Conservation (phyloP, 257 asterid genomes). For the Coffea eugenioides region DNA sequence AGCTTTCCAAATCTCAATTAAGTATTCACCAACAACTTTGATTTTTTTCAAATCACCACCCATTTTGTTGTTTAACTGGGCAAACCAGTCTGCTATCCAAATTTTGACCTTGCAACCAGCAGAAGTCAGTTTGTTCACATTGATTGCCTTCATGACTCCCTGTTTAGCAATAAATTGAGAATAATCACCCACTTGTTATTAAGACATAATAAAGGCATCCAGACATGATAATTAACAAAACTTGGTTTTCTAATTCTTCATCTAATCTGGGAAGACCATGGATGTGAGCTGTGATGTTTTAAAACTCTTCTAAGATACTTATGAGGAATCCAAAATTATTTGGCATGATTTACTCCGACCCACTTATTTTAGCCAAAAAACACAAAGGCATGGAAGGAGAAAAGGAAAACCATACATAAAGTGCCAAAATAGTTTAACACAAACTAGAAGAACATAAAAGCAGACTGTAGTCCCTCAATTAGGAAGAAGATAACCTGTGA, state of each 20-base stretch:
- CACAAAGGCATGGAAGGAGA: background rate
- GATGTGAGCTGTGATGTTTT: background rate
- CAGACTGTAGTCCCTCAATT: background rate
- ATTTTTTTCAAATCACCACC: conserved; percentile 89
- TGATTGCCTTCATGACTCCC: conserved; percentile 92
- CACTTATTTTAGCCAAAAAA: background rate
- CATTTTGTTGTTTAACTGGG: conserved; percentile 84
- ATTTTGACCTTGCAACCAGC: conserved; percentile 92
- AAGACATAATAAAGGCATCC: background rate
- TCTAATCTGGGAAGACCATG: background rate
- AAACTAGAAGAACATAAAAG: background rate
- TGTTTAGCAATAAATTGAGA: conserved; percentile 22
- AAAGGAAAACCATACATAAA: background rate
- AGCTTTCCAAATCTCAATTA: conserved; percentile 94
- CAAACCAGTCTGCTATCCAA: conserved; percentile 97
- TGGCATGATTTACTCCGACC: background rate
- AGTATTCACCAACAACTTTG: conserved; percentile 62
- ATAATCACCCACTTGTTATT: background rate
- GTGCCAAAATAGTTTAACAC: background rate
- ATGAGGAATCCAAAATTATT: background rate
- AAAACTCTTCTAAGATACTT: background rate
- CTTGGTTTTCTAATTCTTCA: background rate
- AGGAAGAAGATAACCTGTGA: background rate
- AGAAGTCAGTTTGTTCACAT: conserved; percentile 74
- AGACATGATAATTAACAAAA: background rate